Evolutionary conservation across 2,329 filamentous ascomycete genomes (phyloP).

Genomic region (Fusarium abutilonis): DNA sequence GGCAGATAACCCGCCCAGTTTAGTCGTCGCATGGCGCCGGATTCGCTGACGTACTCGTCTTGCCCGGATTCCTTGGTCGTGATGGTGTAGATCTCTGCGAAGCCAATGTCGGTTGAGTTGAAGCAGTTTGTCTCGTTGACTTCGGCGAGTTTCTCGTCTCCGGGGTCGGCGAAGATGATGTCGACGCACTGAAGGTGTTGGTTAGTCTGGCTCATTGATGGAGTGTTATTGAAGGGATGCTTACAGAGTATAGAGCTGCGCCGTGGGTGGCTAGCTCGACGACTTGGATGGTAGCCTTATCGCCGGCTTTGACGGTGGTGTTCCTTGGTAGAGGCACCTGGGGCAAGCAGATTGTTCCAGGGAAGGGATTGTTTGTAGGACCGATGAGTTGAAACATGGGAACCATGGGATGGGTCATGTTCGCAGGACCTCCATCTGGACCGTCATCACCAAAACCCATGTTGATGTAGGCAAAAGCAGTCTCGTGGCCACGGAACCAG

Average conservation of each 20-base stretch:
- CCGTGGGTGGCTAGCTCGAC: conserved; percentile 87
- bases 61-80: conserved; percentile 57
- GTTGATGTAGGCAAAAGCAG: conserved; percentile 89
- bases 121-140: conserved; percentile 88
- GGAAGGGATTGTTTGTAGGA: conserved; percentile 84
- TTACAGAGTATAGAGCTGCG: conserved; percentile 81
- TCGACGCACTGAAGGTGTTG: conserved; percentile 78
- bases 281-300: conserved; percentile 89
- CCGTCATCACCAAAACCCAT: conserved; percentile 81
- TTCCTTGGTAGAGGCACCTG: conserved; percentile 85
- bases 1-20: conserved; percentile 56
- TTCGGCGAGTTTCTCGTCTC: conserved; percentile 71
- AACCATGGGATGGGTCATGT: conserved; percentile 88
- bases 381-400: conserved; percentile 84
- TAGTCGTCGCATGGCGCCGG: conserved; percentile 41
- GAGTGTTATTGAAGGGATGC: conserved; percentile 41
- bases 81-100: conserved; percentile 80
- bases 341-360: conserved; percentile 87
- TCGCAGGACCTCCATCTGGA: conserved; percentile 72
- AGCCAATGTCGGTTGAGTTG: conserved; percentile 82
- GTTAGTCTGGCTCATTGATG: conserved; percentile 7
- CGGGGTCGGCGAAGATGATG: conserved; percentile 86
- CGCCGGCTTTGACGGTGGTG: conserved; percentile 77
- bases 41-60: conserved; percentile 47
- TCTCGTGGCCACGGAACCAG: conserved; percentile 91